These are phyloP conservation scores for Angomonas ambiguus DNA, from an alignment of 208 protist genomes.

Conservation along the genomic window DNA sequence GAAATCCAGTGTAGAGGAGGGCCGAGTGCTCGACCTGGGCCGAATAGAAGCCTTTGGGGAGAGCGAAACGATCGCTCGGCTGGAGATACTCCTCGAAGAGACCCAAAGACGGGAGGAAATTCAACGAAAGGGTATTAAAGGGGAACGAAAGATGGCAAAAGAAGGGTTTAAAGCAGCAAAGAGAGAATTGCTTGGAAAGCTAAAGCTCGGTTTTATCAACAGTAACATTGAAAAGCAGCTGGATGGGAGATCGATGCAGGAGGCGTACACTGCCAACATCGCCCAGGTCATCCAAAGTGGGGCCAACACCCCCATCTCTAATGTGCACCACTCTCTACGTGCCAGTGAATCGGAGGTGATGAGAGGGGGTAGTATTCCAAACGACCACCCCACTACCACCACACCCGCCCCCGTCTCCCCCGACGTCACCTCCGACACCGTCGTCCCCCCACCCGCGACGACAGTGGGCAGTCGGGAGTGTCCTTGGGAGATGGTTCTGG, in stretches of 20 bases:
- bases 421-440: neutral
- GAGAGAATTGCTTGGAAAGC: neutral
- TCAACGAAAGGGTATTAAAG: slow-evolving; percentile 2
- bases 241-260: neutral
- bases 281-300: neutral
- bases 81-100: slow-evolving; percentile 1
- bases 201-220: neutral
- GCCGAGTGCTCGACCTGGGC: neutral
- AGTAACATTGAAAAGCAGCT: neutral
- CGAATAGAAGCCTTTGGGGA: neutral
- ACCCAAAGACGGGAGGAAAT: slow-evolving; percentile 2
- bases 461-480: slow-evolving; percentile 1
- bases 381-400: neutral
- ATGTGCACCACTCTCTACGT: neutral
- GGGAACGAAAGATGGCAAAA: neutral
- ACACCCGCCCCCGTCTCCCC: neutral
- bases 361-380: neutral
- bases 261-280: neutral
- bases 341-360: no score
- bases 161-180: neutral
- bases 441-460: neutral
- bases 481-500: slow-evolving; percentile 9
- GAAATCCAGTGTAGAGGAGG: slow-evolving; percentile 5
- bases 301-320: neutral
- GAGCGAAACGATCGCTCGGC: neutral